Conservation (phyloP, 371 early-diverging fungal species). For the Funneliformis caledonium region DNA sequence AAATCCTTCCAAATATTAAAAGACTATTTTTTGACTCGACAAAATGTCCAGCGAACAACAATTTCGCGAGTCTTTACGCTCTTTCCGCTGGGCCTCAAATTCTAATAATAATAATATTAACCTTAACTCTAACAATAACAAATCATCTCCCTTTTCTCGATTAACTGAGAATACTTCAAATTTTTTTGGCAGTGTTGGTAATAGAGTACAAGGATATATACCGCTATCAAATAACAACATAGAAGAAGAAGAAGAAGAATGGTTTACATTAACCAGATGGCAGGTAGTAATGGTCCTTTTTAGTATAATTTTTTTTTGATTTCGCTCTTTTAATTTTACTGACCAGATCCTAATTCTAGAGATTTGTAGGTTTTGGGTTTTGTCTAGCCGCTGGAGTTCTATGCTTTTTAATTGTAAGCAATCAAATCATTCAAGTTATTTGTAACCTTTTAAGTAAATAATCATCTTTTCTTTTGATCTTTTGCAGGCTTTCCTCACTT, state of each 20-base stretch:
- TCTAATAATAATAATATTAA: background rate
- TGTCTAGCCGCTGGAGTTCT: slow-evolving; percentile 15
- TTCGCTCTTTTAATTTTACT: background rate
- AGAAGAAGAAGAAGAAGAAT: slow-evolving; percentile 15
- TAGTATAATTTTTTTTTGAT: background rate
- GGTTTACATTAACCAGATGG: slow-evolving; percentile 35
- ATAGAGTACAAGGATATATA: slow-evolving; percentile 37
- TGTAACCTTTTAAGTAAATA: background rate
- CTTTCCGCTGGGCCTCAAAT: slow-evolving; percentile 34
- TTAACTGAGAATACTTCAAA: slow-evolving; percentile 36
- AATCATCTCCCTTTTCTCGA: slow-evolving; percentile 16
- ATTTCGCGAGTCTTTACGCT: slow-evolving; percentile 36
- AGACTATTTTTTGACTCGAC: background rate
- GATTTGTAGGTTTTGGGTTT: slow-evolving; percentile 31
- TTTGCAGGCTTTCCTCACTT: slow-evolving; percentile 23
- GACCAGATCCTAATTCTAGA: slow-evolving; percentile 8
- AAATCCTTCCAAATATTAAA: background rate
- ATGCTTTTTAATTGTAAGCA: slow-evolving; percentile 32
- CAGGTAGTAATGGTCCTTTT: slow-evolving; percentile 10
- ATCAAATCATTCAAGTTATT: background rate
- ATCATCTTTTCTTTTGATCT: background rate
- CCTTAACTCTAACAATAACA: background rate
- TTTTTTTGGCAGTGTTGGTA: slow-evolving; percentile 34
- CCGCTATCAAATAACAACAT: background rate
- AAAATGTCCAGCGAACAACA: slow-evolving; percentile 35